Percentiles rank a stretch among this genome's conserved stretches.
Evolutionary conservation across 306 rosid genomes (phyloP).

Genomic region (Hylodesmum podocarpum): DNA sequence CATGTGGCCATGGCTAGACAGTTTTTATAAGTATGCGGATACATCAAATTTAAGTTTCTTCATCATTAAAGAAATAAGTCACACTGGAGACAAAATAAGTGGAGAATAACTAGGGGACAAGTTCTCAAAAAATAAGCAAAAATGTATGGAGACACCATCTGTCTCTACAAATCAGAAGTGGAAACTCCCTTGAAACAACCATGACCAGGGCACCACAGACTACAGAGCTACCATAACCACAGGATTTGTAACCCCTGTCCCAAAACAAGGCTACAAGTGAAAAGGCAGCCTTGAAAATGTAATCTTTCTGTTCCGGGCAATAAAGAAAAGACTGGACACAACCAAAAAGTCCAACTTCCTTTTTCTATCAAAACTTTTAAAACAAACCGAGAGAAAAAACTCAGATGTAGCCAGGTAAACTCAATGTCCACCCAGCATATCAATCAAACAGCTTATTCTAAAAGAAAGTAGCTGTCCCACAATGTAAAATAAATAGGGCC

Average conservation of each 20-base stretch:
- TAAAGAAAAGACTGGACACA: neutral
- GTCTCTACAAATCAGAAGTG: neutral
- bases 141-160: neutral
- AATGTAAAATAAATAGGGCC: neutral
- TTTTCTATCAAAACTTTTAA: neutral
- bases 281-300: neutral
- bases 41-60: too few species aligned
- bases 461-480: neutral
- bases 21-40: too few species aligned
- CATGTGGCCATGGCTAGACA: too few species aligned
- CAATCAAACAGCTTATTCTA: neutral
- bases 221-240: neutral
- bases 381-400: neutral
- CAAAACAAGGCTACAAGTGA: slow-evolving; percentile 6
- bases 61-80: neutral
- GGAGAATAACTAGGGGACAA: neutral
- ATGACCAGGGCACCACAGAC: neutral
- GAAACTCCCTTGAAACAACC: slow-evolving; percentile 9
- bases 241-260: slow-evolving; percentile 1
- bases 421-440: neutral
- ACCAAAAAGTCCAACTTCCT: neutral
- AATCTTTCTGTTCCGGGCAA: neutral
- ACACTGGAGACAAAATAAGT: neutral
- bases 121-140: neutral
- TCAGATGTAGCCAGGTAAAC: neutral